Conservation (phyloP, 108 stramenopile genomes). For the Nitzschia sp. region DNA sequence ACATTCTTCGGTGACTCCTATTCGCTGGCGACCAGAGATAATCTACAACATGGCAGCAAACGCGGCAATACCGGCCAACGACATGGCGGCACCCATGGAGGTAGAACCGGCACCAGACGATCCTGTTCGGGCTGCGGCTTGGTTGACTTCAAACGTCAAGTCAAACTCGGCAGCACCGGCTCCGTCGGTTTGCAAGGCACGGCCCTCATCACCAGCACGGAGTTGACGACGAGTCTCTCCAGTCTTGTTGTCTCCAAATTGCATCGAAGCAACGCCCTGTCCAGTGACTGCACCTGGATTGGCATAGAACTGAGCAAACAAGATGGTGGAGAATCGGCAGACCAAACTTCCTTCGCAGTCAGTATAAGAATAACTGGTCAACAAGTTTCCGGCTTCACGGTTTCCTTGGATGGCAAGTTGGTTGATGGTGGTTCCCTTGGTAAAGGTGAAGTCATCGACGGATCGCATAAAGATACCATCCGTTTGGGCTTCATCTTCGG, state of each 20-base stretch:
- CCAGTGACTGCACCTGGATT: constrained; percentile 9
- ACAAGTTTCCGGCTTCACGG: constrained; percentile 5
- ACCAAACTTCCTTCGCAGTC: background rate
- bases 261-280: constrained; percentile 13
- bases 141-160: background rate
- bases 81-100: background rate
- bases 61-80: background rate
- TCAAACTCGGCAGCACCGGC: constrained; percentile 9
- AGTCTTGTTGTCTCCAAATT: constrained; percentile 20
- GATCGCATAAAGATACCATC: constrained; percentile 18
- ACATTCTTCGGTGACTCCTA: too few relatives aligned
- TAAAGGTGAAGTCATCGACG: constrained; percentile 10
- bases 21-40: too few relatives aligned
- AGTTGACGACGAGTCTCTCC: background rate
- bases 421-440: background rate
- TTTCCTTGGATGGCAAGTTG: constrained; percentile 16
- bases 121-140: background rate
- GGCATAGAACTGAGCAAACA: constrained; percentile 20
- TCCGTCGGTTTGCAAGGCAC: background rate
- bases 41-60: constrained; percentile 2
- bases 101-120: background rate
- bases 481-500: background rate
- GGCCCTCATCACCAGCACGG: background rate
- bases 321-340: constrained; percentile 18
- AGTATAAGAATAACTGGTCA: constrained; percentile 7